These are phyloP conservation scores for Carpinus viminea DNA, from an alignment of 306 rosid species.

Conservation along the genomic window DNA sequence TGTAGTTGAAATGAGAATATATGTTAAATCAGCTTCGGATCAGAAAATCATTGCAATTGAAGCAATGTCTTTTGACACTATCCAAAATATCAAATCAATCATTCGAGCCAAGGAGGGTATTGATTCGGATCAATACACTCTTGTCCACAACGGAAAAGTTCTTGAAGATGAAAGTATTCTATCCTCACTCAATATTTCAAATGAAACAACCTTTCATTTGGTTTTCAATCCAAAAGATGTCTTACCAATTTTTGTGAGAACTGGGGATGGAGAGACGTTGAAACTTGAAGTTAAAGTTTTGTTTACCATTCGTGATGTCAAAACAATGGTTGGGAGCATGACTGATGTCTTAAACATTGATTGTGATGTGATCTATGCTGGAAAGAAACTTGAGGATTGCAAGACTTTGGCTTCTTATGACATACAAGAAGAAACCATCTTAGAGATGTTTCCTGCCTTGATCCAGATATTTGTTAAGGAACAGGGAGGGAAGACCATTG, in stretches of 20 bases:
- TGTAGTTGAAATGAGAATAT: background rate
- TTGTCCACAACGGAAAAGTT: background rate
- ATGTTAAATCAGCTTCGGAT: conserved; percentile 24
- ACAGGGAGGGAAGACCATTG: no score
- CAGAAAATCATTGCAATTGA: conserved; percentile 16
- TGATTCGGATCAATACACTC: conserved; percentile 8
- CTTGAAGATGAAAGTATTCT: no score
- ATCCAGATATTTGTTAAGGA: no score
- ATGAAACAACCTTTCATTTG: conserved; percentile 14
- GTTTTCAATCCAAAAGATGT: conserved; percentile 10
- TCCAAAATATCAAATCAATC: conserved; percentile 21
- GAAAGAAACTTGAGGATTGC: no score
- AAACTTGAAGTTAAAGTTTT: conserved; percentile 23
- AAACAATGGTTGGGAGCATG: conserved; percentile 23
- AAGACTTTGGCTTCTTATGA: no score
- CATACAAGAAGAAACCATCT: no score
- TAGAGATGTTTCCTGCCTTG: no score
- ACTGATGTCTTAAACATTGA: no score
- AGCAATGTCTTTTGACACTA: conserved; percentile 20
- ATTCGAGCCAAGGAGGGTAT: conserved; percentile 14
- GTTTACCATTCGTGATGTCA: conserved; percentile 11
- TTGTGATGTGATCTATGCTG: no score
- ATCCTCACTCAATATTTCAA: background rate
- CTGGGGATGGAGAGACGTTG: background rate
- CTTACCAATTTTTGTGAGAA: conserved; percentile 15